Evolutionary conservation across 257 asterid species (phyloP).

Genomic region (Striga asiatica): DNA sequence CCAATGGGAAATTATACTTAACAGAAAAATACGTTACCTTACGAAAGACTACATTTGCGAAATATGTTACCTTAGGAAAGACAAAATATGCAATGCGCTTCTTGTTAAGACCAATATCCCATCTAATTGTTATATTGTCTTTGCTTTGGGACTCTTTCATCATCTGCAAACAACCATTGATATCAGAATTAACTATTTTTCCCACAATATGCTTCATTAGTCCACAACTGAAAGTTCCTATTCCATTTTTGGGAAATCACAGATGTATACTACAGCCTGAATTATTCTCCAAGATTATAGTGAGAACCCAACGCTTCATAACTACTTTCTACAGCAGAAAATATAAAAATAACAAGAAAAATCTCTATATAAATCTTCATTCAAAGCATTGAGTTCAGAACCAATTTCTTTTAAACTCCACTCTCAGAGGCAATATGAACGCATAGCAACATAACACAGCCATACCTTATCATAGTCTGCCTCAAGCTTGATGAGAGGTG

Average conservation of each 20-base stretch:
- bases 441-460: neutral
- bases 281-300: neutral
- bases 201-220: neutral
- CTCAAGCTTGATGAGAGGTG: conserved; percentile 97
- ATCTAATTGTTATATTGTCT: conserved; percentile 77
- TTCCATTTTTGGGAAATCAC: neutral
- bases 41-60: conserved; percentile 67
- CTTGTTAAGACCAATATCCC: conserved; percentile 98
- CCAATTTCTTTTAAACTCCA: neutral
- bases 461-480: conserved; percentile 98
- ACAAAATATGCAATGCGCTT: conserved; percentile 91
- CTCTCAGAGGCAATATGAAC: neutral
- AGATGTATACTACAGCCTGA: neutral
- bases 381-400: neutral
- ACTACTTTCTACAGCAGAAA: neutral
- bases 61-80: conserved; percentile 69
- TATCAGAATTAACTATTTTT: neutral
- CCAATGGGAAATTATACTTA: neutral
- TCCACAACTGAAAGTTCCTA: neutral
- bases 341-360: neutral
- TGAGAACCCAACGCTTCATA: neutral
- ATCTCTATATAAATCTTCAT: neutral
- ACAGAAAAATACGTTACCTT: conserved; percentile 41
- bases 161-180: conserved; percentile 45
- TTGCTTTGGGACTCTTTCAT: conserved; percentile 99